Conservation (phyloP, 768 basidiomycete genomes). For the Tricholoma bakamatsutake region DNA sequence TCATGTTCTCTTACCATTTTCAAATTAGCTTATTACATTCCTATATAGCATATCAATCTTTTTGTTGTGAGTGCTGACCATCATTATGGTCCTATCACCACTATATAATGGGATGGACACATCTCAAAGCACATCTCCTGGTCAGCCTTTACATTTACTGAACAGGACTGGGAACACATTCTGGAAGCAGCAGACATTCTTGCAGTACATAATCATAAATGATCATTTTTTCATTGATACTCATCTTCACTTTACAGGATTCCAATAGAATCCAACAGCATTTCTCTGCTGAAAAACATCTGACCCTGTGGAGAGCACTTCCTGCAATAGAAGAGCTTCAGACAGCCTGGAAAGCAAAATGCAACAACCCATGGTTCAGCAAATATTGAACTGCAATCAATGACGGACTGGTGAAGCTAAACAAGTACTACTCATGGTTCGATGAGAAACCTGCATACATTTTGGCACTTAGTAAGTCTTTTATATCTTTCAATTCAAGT, state of each 20-base stretch:
- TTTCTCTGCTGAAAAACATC: not conserved
- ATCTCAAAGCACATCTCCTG: not conserved
- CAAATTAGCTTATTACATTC: not conserved
- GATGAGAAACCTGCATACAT: too few species aligned
- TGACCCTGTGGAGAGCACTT: not conserved
- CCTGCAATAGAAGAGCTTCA: not conserved
- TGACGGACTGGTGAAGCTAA: conserved; percentile 10
- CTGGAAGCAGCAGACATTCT: not conserved
- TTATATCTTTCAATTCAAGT: not conserved
- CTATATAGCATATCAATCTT: not conserved
- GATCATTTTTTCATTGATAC: not conserved
- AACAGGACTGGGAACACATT: too few species aligned
- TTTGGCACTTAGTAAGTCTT: not conserved
- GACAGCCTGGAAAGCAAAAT: too few species aligned
- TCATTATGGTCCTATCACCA: not conserved
- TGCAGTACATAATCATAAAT: conserved; percentile 1
- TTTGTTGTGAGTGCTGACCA: conserved; percentile 1
- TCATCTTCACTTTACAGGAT: too few species aligned
- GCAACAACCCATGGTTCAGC: not conserved
- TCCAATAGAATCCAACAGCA: too few species aligned
- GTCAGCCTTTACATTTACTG: too few species aligned
- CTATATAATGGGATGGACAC: not conserved
- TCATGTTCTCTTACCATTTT: not conserved
- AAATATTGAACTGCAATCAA: conserved; percentile 6
- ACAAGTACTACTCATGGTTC: conserved; percentile 10